These are phyloP conservation scores for Gossypium schwendimanii DNA, from an alignment of 441 rosid genomes.

Conservation along the genomic window DNA sequence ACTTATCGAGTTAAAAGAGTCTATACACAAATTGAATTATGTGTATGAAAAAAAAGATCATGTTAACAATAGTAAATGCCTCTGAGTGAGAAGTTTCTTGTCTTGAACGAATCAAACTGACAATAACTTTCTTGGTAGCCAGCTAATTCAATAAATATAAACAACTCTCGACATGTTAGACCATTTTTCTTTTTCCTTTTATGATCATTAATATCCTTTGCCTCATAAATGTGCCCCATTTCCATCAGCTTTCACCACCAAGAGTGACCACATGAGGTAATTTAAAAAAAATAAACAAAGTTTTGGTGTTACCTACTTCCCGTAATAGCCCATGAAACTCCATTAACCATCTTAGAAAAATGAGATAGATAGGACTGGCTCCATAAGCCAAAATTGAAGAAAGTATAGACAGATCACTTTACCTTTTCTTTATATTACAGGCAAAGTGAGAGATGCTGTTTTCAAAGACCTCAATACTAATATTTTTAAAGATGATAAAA, in stretches of 20 bases:
- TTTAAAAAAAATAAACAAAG: not conserved
- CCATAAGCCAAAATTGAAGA: not conserved
- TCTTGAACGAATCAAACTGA: not conserved
- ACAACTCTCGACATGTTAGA: not conserved
- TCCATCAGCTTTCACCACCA: not conserved
- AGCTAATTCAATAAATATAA: not conserved
- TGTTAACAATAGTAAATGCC: not conserved
- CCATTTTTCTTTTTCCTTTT: not conserved
- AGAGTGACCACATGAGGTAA: not conserved
- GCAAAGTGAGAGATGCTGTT: not conserved
- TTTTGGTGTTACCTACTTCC: not conserved
- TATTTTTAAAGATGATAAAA: not conserved
- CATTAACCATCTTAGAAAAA: not conserved
- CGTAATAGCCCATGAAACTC: not conserved
- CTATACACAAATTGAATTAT: not conserved
- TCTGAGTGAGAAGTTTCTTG: not conserved
- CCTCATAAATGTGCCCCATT: not conserved
- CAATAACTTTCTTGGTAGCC: not conserved
- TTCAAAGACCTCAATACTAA: not conserved
- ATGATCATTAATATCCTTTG: too few relatives aligned
- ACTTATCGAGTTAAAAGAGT: slow-evolving; percentile 11
- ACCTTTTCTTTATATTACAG: not conserved
- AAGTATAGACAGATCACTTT: not conserved
- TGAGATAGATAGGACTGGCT: not conserved
- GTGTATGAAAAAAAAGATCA: not conserved